Base-by-base conservation (phyloP, 805 yeast genomes). In the Pichia membranifaciens region DNA sequence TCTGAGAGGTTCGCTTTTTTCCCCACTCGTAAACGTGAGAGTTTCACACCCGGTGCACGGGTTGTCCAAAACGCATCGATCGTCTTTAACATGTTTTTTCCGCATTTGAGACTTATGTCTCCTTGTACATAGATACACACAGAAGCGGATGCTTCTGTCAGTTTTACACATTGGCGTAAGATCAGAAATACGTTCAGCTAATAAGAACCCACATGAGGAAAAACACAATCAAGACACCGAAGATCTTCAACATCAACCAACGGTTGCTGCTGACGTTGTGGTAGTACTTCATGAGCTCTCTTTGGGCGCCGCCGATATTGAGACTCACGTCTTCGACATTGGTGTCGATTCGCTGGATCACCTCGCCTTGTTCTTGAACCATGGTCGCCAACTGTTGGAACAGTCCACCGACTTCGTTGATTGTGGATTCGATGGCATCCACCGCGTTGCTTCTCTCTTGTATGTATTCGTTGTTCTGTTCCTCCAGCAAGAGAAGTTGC, bases 321-420 rank as follows among this genome's bases (percentile, higher is more conserved):
- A 91, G 64, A 58, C 87, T 81, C 45, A 91, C 88, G 59, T 93
- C 98, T 56, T 90, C 96, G 6, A 95, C 95, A 61, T 93, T 90
- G 47, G 82, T 87, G 67, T 93, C 99, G 53, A 93, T 93, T 60
- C 98, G 74, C 65, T 91, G 98, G 48, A 93, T 91, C 15, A 85
- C 86, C 58, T 93, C 99, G 36, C 98, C 91, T 67, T 93, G 99
- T 65, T 93, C 98, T 52, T 87, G 89, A 7, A 93, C 97, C 98
- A 93, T 91, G 1, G 95, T 84, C 5, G 98, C 96, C 57, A 93
- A 73, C 66, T 93, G 99, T 58, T 87, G 91, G 69, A 93, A 93
- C 51, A 93, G 73, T 43, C 86, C 84, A 38, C 99, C 99, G 42
- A 93, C 96, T 65, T 93, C 98, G 60, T 91, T 91, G 51, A 93